Percentiles rank a stretch among this genome's conserved stretches.
Conservation (phyloP, 352 stramenopile genomes). For the Hyaloperonospora brassicae region DNA sequence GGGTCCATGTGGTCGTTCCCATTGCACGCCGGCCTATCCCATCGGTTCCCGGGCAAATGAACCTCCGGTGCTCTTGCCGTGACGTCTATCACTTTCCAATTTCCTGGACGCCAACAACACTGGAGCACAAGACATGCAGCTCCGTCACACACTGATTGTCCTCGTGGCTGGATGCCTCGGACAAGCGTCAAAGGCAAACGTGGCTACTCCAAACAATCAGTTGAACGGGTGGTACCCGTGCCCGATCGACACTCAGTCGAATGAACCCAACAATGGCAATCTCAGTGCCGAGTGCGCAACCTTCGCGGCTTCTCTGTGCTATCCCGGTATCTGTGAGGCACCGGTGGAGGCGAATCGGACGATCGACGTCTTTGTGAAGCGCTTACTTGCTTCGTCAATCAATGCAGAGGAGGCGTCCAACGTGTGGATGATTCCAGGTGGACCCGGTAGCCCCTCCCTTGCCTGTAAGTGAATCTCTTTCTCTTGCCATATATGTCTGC, state of each 20-base stretch:
- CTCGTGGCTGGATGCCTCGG: no score
- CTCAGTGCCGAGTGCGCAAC: conserved; percentile 27
- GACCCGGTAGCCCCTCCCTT: conserved; percentile 27
- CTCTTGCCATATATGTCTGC: no score
- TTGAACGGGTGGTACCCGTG: conserved; percentile 33
- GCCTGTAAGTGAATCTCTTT: conserved; percentile 25
- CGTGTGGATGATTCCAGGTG: conserved; percentile 37
- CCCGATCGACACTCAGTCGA: conserved; percentile 15
- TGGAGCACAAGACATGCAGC: no score
- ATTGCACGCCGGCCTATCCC: no score
- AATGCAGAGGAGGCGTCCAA: conserved; percentile 11
- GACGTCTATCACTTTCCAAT: no score
- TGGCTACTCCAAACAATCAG: not conserved
- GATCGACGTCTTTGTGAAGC: conserved; percentile 35
- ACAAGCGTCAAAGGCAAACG: no score
- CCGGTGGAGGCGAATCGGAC: conserved; percentile 4
- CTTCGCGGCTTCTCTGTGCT: conserved; percentile 18
- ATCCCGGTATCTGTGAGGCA: conserved; percentile 5
- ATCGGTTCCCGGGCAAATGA: no score
- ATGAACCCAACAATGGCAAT: conserved; percentile 1
- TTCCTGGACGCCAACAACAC: no score
- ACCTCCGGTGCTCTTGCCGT: no score
- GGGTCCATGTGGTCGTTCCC: no score
- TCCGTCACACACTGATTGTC: no score
- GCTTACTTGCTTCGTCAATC: conserved; percentile 12